Evolutionary conservation across 495 filamentous ascomycete genomes (phyloP).

Genomic region (Hypomontagnella submonticulosa): DNA sequence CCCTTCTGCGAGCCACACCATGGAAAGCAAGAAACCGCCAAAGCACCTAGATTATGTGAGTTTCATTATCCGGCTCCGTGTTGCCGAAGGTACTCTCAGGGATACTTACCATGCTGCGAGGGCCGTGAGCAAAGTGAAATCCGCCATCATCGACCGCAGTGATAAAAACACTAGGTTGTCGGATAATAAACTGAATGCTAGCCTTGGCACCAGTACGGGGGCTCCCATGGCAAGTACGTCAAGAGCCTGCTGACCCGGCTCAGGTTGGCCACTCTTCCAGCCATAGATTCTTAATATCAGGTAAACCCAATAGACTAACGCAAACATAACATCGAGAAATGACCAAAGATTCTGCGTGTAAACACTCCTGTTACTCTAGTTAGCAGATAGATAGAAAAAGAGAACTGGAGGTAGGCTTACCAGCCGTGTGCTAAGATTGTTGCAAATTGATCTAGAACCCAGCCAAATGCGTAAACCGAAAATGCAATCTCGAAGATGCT

Average conservation of each 20-base stretch:
- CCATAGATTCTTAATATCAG: constrained; percentile 69
- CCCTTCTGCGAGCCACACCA: constrained; percentile 70
- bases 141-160: constrained; percentile 77
- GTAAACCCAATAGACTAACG: constrained; percentile 69
- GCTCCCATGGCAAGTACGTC: constrained; percentile 76
- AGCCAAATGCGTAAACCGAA: constrained; percentile 72
- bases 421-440: constrained; percentile 78
- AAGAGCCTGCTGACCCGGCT: constrained; percentile 65
- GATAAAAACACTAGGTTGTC: constrained; percentile 80
- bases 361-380: constrained; percentile 65
- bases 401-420: constrained; percentile 46
- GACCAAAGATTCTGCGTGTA: constrained; percentile 84
- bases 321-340: constrained; percentile 77
- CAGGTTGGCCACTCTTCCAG: constrained; percentile 50
- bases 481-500: constrained; percentile 68
- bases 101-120: constrained; percentile 67
- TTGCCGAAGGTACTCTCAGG: not conserved
- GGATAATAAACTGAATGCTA: constrained; percentile 78
- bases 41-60: constrained; percentile 61
- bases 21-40: constrained; percentile 74
- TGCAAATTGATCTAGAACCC: constrained; percentile 77
- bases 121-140: constrained; percentile 72
- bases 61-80: not conserved
- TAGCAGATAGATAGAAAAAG: constrained; percentile 7
- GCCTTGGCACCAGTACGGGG: constrained; percentile 74